These are phyloP conservation scores for Hylodesmum podocarpum DNA, from an alignment of 306 rosid species.

Conservation along the genomic window DNA sequence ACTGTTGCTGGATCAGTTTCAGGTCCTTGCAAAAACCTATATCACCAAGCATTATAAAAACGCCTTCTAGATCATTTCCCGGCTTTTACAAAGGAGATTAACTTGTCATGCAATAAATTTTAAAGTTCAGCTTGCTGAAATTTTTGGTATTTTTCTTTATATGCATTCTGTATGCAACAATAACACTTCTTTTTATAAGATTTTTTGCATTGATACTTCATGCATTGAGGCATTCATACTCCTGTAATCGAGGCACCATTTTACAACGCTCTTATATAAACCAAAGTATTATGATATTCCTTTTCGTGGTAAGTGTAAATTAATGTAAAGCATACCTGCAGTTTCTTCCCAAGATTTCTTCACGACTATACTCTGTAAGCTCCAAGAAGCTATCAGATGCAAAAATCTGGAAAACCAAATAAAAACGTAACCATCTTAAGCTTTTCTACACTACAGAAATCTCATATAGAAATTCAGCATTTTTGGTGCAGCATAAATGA, in stretches of 20 bases:
- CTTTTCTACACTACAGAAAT: neutral
- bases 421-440: neutral
- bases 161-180: neutral
- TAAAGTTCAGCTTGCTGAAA: neutral
- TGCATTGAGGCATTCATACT: neutral
- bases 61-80: neutral
- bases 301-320: neutral
- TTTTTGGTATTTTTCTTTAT: neutral
- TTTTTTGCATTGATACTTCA: neutral
- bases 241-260: neutral
- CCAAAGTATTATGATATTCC: neutral
- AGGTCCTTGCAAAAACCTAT: constrained; percentile 94
- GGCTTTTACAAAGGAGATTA: neutral
- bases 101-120: neutral
- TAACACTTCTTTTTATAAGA: neutral
- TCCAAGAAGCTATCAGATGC: constrained; percentile 98
- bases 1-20: constrained; percentile 95
- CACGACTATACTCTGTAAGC: constrained; percentile 93
- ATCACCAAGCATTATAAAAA: constrained; percentile 18
- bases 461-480: neutral
- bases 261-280: neutral
- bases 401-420: constrained; percentile 63
- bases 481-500: neutral
- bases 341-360: constrained; percentile 95
- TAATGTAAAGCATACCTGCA: constrained; percentile 63